These are phyloP conservation scores for Crithidia fasciculata DNA, from an alignment of 208 protist genomes.

Conservation along the genomic window DNA sequence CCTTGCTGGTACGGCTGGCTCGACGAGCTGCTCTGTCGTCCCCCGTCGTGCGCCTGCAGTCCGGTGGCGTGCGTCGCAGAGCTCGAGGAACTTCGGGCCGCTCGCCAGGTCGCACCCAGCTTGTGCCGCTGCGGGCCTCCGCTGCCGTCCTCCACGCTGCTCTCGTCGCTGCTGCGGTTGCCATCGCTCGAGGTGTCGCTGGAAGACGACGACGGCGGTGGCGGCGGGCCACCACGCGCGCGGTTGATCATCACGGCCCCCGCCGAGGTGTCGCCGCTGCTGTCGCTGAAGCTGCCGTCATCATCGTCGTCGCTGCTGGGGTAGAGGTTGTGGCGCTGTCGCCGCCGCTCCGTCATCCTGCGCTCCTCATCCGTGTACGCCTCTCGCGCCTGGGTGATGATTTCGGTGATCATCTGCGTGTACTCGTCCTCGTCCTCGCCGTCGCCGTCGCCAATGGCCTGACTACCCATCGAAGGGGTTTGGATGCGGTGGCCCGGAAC, in stretches of 20 bases:
- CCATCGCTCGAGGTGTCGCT: not conserved
- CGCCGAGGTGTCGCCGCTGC: slow-evolving; percentile 5
- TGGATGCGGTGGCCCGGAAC: slow-evolving; percentile 9
- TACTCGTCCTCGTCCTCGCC: slow-evolving; percentile 41
- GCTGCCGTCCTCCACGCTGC: not conserved
- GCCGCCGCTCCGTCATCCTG: slow-evolving; percentile 35
- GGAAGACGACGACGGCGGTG: not conserved
- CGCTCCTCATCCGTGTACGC: slow-evolving; percentile 41
- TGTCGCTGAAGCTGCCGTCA: slow-evolving; percentile 8
- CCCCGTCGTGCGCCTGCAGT: not conserved
- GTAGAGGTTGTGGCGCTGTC: slow-evolving; percentile 15
- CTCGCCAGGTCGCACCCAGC: slow-evolving; percentile 13
- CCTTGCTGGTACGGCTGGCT: not conserved
- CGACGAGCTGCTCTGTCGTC: not conserved
- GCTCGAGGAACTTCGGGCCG: not conserved
- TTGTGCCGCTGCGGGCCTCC: slow-evolving; percentile 12
- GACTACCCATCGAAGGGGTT: not conserved
- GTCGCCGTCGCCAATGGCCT: slow-evolving; percentile 9
- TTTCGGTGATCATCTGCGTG: slow-evolving; percentile 41
- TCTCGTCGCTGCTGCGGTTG: not conserved
- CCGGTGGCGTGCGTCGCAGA: not conserved
- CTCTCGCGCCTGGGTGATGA: slow-evolving; percentile 40
- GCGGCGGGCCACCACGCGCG: not conserved
- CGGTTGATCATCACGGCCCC: not conserved
- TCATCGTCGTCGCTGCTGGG: slow-evolving; percentile 36